Base-by-base conservation (phyloP, 2,329 filamentous ascomycete species). In the Alternaria novae-zelandiae region DNA sequence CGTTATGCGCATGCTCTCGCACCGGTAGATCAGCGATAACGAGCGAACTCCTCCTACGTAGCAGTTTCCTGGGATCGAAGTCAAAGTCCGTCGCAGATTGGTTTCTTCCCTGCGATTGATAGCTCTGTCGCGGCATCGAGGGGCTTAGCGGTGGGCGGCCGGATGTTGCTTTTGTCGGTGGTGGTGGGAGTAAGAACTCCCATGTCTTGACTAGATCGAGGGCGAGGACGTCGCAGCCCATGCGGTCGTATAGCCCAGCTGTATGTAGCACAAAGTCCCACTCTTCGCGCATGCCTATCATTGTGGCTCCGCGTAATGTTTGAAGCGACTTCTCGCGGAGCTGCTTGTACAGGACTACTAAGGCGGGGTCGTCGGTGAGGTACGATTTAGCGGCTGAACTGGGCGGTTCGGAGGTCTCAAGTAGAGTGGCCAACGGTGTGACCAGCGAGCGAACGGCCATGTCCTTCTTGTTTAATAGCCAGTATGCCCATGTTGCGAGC, bases 401-500 rank as follows among this genome's bases (percentile, higher is more conserved):
- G 0, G 91, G 89, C 1, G 88, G 88, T 60, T 86, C 86, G 0
- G 90, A 89, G 0, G 88, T 90, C 63, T 90, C 88, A 9, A 96
- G 82, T 2, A 97, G 85, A 0, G 88, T 89, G 66, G 91, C 90
- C 1, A 97, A 87, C 1, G 94, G 94, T 2, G 91, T 92, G 70
- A 97, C 91, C 4, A 99, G 83, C 7, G 91, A 89, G 56, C 92
- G 88, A 7, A 97, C 93, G 6, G 95, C 92, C 84, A 94, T 91
- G 69, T 96, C 92, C 64, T 90, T 88, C 66, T 91, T 87, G 41
- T 89, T 89, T 6, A 98, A 85, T 86, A 97, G 92, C 91, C 93
- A 97, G 76, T 97, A 97, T 3, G 93, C 92, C 96, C 96, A 99
- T 0, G 92, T 96, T 11, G 94, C 92, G 62, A 97, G 87, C 95